Base-by-base conservation (phyloP, 2,329 filamentous ascomycete genomes). In the Penicillium sp. region DNA sequence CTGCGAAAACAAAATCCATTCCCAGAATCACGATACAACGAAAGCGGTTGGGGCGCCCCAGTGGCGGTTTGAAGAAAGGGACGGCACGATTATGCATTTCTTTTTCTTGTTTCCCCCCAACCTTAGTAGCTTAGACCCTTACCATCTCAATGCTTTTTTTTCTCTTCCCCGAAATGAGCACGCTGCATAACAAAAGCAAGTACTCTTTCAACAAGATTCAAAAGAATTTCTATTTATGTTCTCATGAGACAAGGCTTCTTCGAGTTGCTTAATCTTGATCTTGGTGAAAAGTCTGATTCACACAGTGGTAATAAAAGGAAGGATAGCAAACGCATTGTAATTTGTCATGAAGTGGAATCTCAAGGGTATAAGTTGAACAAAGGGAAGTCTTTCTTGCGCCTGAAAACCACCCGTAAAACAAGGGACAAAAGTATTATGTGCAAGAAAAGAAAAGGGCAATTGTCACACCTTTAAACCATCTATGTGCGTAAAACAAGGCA, bases 11-110 rank as follows among this genome's bases (percentile, higher is more conserved):
- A 62, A 64, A 59, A 63, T 60, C 63, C 58, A 42, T 56, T 57
- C 56, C 56, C 50, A 60, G 59, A 65, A 61, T 70, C 62, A 71
- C 65, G 68, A 70, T 70, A 66, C 66, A 66, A 71, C 59, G 68
- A 70, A 65, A 64, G 65, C 64, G 62, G 65, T 62, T 58, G 63
- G 63, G 63, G 64, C 58, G 18, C 18, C 18, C 18, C 18, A 66
- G 54, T 57, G 53, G 57, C 59, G 53, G 61, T 65, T 58, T 65
- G 63, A 64, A 63, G 59, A 63, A 57, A 64, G 54, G 65, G 65
- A 62, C 61, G 61, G 66, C 62, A 69, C 64, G 65, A 68, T 67
- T 60, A 66, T 66, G 66, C 61, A 63, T 66, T 66, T 67, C 56
- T 63, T 62, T 66, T 65, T 54, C 52, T 59, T 64, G 56, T 53